Conservation (phyloP, 2,329 filamentous ascomycete genomes). For the Penicillium sp. region DNA sequence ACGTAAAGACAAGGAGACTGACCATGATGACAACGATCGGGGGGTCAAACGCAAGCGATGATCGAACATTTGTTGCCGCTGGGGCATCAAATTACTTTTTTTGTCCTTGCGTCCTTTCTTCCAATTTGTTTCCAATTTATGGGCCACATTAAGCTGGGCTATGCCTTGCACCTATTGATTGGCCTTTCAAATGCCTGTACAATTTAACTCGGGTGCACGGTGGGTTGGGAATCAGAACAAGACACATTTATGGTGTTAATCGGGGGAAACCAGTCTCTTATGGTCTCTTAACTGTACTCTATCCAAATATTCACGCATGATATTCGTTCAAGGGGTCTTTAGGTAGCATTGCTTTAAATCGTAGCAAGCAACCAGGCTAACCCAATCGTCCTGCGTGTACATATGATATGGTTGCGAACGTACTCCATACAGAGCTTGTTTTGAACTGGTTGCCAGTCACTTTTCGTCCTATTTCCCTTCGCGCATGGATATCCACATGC, state of each 20-base stretch:
- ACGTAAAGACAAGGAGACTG: conserved; percentile 59
- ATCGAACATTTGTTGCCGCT: conserved; percentile 3
- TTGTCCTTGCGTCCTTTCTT: conserved; percentile 3
- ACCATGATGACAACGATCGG: conserved; percentile 54
- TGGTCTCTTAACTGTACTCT: background rate
- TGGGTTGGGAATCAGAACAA: background rate
- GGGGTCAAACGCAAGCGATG: conserved; percentile 74
- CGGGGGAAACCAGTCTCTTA: background rate
- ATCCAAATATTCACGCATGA: background rate
- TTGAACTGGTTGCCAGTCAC: background rate
- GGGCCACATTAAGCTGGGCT: background rate
- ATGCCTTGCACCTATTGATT: background rate
- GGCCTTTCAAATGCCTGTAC: background rate
- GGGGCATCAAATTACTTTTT: background rate
- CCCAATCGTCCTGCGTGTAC: background rate
- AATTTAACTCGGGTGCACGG: background rate
- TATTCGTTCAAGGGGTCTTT: background rate
- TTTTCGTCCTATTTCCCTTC: conserved; percentile 29
- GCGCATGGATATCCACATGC: conserved; percentile 49
- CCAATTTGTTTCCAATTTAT: background rate
- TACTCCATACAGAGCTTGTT: background rate
- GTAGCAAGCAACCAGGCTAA: background rate
- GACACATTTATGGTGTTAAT: background rate
- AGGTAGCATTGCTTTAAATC: background rate
- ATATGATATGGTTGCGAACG: background rate